A percentile compares a stretch with the other conserved stretches of the same genome.
These are phyloP conservation scores for Colletotrichum musicola DNA, from an alignment of 2,329 filamentous ascomycete genomes.

Conservation along the genomic window DNA sequence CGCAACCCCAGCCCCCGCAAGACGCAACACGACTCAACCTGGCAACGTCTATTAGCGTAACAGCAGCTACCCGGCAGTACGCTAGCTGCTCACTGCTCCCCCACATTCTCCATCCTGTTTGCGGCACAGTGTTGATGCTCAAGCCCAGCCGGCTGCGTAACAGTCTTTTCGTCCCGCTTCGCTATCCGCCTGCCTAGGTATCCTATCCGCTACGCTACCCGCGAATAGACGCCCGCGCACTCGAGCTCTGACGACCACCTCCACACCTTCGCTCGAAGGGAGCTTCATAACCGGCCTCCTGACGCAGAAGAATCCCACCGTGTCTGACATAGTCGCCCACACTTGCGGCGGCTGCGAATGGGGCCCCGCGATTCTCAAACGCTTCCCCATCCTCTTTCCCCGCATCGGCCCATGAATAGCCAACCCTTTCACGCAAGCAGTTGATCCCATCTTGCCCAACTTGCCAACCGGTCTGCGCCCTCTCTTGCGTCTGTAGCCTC, in stretches of 20 bases:
- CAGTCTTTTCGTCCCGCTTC: not conserved
- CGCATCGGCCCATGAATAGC: slow-evolving; percentile 29
- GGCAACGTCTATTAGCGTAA: not conserved
- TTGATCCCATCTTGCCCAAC: slow-evolving; percentile 21
- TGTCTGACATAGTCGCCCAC: slow-evolving; percentile 23
- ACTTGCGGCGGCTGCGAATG: slow-evolving; percentile 11
- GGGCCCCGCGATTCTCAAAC: slow-evolving; percentile 38
- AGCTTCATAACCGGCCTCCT: slow-evolving; percentile 26
- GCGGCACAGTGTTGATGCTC: slow-evolving; percentile 12
- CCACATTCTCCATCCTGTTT: slow-evolving; percentile 14
- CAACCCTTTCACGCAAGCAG: slow-evolving; percentile 13
- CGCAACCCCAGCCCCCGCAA: slow-evolving; percentile 11
- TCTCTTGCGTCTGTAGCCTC: slow-evolving; percentile 10
- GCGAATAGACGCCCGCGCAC: slow-evolving; percentile 1
- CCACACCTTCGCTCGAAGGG: slow-evolving; percentile 39
- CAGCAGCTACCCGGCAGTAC: not conserved
- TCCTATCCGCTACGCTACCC: slow-evolving; percentile 7
- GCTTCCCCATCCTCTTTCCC: slow-evolving; percentile 24
- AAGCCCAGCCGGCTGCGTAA: slow-evolving; percentile 14
- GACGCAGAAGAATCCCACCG: slow-evolving; percentile 19
- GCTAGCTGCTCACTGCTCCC: slow-evolving; percentile 6
- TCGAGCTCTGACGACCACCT: slow-evolving; percentile 19
- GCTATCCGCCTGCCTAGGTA: not conserved
- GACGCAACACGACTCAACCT: slow-evolving; percentile 13
- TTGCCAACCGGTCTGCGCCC: slow-evolving; percentile 10